Percentiles rank a stretch among this genome's conserved stretches.
These are phyloP conservation scores for Ganoderma sp. DNA, from an alignment of 1,284 basidiomycete genomes.

Conservation along the genomic window DNA sequence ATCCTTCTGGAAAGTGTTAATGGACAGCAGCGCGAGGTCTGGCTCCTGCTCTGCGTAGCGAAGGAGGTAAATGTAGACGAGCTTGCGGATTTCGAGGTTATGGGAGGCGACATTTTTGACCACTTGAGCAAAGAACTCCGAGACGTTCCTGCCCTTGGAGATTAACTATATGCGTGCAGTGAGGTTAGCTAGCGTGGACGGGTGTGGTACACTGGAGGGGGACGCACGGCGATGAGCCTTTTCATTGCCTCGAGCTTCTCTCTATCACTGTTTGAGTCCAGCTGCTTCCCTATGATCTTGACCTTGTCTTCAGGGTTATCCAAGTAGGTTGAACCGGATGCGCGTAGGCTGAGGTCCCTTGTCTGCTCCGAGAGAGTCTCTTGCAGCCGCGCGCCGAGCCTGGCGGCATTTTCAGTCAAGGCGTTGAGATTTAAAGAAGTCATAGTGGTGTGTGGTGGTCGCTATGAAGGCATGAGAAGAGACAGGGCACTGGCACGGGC, in stretches of 20 bases:
- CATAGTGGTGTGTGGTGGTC: constrained; percentile 41
- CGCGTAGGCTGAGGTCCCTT: constrained; percentile 67
- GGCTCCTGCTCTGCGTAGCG: constrained; percentile 93
- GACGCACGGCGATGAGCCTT: constrained; percentile 84
- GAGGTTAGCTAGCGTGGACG: background rate
- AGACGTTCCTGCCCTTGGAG: constrained; percentile 90
- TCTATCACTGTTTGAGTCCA: constrained; percentile 85
- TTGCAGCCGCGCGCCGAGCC: constrained; percentile 78
- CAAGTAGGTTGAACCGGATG: constrained; percentile 62
- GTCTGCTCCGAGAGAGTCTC: constrained; percentile 82
- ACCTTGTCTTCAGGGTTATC: constrained; percentile 76
- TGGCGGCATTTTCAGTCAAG: constrained; percentile 80
- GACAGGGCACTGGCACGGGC: background rate
- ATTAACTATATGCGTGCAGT: constrained; percentile 67
- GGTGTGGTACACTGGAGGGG: constrained; percentile 6
- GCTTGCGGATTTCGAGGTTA: constrained; percentile 93
- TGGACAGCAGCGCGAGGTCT: constrained; percentile 93
- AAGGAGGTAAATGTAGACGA: constrained; percentile 97
- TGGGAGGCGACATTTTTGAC: constrained; percentile 92
- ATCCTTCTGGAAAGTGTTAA: constrained; percentile 99
- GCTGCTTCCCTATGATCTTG: constrained; percentile 80
- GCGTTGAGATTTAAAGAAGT: constrained; percentile 65
- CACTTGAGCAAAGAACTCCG: constrained; percentile 92
- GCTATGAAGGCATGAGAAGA: background rate
- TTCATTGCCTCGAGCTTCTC: constrained; percentile 96